Evolutionary conservation across 1,284 basidiomycete genomes (phyloP), one percentile per base, ranked within the genome.

Genomic region (Agroathelia rolfsii): DNA sequence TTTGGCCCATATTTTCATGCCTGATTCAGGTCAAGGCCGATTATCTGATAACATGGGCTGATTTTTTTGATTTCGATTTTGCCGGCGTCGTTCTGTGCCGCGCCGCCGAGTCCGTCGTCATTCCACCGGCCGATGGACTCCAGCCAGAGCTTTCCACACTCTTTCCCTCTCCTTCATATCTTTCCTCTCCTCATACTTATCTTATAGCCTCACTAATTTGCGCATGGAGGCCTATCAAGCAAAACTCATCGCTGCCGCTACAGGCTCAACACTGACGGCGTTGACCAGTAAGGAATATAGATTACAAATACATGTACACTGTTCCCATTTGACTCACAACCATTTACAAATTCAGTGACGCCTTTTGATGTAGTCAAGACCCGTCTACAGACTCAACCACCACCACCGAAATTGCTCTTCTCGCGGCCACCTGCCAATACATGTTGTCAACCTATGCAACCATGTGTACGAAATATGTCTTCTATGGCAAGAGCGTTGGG

Each of bases 281-380:
- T 59, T 92, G 28, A 85, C 85, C 6, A 92, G 85, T 86, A 45
- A 36, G 75, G 67, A 1, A 10, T 28, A 12, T 12, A 18, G 17
- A 22, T 30, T 28, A 20, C 23, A 13, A 22, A 21, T 17, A 33
- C 23, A 32, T 41, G 32, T 22, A 13, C 9, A 7, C 28, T 14
- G 24, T 15, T 17, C 17, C 23, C 19, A 20, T 30, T 26, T 17
- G 7, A 8, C 18, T 29, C 11, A 19, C 26, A n/a, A 40, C 40
- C 32, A 48, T 37, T 33, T 26, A 25, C 19, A 27, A 27, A 34
- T 39, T 1, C 51, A 92, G 87, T 94, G 90, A 94, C 89, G 4
- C 89, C 89, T 3, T 92, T 94, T 52, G 89, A 94, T 56, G 86
- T 94, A 35, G 72, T 94, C 45, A 94, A 94, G 58, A 94, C 90